These are phyloP conservation scores for Suillus alpinus DNA, from an alignment of 768 basidiomycete species.

Conservation along the genomic window DNA sequence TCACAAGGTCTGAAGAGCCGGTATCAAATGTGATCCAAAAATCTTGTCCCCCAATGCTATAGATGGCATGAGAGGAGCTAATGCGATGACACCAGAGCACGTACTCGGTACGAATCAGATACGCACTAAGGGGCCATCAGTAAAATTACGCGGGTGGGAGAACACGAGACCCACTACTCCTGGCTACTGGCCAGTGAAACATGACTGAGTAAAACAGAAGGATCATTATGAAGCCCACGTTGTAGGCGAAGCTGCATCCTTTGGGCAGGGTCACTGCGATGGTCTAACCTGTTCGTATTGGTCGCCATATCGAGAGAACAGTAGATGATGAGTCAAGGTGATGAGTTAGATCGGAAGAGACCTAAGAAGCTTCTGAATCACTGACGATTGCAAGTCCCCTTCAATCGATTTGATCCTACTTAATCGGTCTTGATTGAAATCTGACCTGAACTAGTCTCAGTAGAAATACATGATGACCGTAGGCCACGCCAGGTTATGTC, in stretches of 20 bases:
- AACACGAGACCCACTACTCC: slow-evolving; percentile 20
- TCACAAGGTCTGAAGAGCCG: slow-evolving; percentile 55
- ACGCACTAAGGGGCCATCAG: slow-evolving; percentile 24
- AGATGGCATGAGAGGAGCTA: neutral
- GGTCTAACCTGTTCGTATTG: neutral
- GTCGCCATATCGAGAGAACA: neutral
- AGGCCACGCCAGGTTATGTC: neutral
- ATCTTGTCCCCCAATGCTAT: slow-evolving; percentile 41
- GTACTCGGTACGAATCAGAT: slow-evolving; percentile 30
- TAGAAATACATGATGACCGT: neutral
- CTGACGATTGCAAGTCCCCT: neutral
- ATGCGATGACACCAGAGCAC: neutral
- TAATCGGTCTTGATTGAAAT: neutral
- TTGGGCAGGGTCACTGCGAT: neutral
- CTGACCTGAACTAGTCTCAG: neutral
- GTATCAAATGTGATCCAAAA: slow-evolving; percentile 52
- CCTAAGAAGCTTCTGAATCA: neutral
- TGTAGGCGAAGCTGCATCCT: slow-evolving; percentile 4
- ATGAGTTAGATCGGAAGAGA: neutral
- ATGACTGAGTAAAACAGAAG: slow-evolving; percentile 15
- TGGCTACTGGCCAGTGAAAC: slow-evolving; percentile 18
- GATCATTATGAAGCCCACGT: slow-evolving; percentile 3
- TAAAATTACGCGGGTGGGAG: slow-evolving; percentile 2
- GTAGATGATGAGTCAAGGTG: neutral
- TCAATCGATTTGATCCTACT: neutral